A percentile compares a stretch with the other conserved stretches of the same genome.
These are phyloP conservation scores for Scalesia atractyloides DNA, from an alignment of 129 eudicot genomes.

Conservation along the genomic window DNA sequence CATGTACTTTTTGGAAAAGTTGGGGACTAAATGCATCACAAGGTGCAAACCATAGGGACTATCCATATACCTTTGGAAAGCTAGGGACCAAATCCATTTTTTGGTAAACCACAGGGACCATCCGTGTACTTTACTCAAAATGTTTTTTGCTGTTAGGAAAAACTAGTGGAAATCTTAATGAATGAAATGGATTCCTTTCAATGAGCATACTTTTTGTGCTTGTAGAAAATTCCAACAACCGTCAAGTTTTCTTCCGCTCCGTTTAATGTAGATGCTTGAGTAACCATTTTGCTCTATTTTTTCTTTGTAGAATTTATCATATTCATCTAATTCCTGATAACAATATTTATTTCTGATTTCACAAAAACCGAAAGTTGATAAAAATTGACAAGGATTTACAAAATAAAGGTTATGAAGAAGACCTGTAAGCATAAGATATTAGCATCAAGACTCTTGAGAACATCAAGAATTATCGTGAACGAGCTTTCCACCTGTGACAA, in stretches of 20 bases:
- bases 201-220: conserved; percentile 49
- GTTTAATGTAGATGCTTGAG: conserved; percentile 69
- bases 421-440: conserved; percentile 98
- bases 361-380: conserved; percentile 6
- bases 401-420: not conserved
- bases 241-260: conserved; percentile 83
- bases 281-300: conserved; percentile 71
- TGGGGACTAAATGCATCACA: too few species aligned
- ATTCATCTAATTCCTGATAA: conserved; percentile 85
- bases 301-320: conserved; percentile 74
- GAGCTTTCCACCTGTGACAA: conserved; percentile 86
- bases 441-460: conserved; percentile 65
- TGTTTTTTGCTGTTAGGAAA: not conserved
- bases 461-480: conserved; percentile 70
- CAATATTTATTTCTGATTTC: conserved; percentile 14
- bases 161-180: not conserved
- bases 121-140: too few species aligned
- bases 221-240: conserved; percentile 96
- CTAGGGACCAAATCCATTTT: too few species aligned
- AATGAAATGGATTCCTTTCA: conserved; percentile 1
- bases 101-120: too few species aligned
- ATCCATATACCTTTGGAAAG: too few species aligned
- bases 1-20: too few species aligned
- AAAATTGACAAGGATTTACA: not conserved
- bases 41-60: too few species aligned